Conservation (phyloP, 2,329 filamentous ascomycete genomes). For the Pseudogymnoascus sp. region DNA sequence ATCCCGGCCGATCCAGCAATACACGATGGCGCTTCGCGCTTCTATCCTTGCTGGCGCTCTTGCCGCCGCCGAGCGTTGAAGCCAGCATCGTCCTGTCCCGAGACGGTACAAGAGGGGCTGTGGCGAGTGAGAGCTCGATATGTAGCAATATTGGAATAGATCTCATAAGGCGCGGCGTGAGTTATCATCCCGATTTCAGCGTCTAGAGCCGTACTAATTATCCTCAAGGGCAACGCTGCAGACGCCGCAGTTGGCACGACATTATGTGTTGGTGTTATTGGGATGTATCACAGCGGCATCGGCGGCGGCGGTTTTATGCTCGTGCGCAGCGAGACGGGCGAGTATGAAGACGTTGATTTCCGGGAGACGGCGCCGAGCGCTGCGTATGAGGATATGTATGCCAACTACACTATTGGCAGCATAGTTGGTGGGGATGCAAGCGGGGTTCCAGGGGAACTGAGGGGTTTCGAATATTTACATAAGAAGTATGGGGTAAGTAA, state of each 20-base stretch:
- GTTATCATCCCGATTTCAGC: conserved; percentile 10
- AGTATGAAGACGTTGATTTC: conserved; percentile 83
- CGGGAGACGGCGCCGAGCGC: conserved; percentile 79
- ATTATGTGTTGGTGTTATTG: conserved; percentile 67
- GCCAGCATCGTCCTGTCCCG: conserved; percentile 26
- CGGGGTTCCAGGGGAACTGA: conserved; percentile 66
- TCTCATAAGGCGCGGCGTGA: conserved; percentile 40
- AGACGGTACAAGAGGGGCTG: conserved; percentile 33
- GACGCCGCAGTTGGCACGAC: conserved; percentile 69
- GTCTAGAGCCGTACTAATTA: conserved; percentile 17
- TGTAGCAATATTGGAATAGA: conserved; percentile 46
- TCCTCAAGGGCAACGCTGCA: conserved; percentile 56
- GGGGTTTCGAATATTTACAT: conserved; percentile 74
- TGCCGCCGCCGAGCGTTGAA: conserved; percentile 36
- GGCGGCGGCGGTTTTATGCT: conserved; percentile 89
- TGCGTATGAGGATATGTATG: conserved; percentile 78
- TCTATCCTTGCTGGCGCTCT: conserved; percentile 32
- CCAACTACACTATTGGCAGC: conserved; percentile 58
- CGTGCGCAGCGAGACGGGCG: conserved; percentile 62
- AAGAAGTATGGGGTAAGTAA: conserved; percentile 53
- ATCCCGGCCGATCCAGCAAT: neutral
- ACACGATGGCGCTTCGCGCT: conserved; percentile 4
- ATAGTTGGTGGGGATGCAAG: conserved; percentile 65
- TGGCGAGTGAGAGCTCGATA: conserved; percentile 44
- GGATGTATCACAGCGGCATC: conserved; percentile 74